These are phyloP conservation scores for Geosmithia flava DNA, from an alignment of 2,329 filamentous ascomycete species.

Conservation along the genomic window DNA sequence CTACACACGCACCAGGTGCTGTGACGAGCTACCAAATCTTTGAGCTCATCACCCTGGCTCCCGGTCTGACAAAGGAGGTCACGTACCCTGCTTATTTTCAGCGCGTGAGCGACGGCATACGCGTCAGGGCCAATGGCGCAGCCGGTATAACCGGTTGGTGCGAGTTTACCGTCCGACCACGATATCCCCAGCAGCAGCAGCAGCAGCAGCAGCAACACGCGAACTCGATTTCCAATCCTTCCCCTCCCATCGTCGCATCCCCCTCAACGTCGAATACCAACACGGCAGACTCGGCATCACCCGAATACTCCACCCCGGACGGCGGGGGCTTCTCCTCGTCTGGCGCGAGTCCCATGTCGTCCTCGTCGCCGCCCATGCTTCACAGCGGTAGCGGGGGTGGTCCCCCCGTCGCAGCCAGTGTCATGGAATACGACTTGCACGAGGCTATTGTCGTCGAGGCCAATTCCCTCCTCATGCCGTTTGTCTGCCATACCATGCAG, in stretches of 20 bases:
- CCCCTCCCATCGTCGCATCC: slow-evolving; percentile 11
- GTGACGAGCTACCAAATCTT: slow-evolving; percentile 19
- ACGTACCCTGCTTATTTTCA: slow-evolving; percentile 30
- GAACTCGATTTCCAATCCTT: no score
- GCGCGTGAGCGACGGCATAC: slow-evolving; percentile 23
- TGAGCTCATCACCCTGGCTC: slow-evolving; percentile 21
- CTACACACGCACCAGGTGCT: slow-evolving; percentile 17
- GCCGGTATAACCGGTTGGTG: slow-evolving; percentile 29
- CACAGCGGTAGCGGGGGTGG: no score
- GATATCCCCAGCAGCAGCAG: no score
- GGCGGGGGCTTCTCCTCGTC: slow-evolving; percentile 3
- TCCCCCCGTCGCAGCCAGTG: background rate
- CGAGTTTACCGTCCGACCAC: slow-evolving; percentile 16
- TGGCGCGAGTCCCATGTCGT: slow-evolving; percentile 1
- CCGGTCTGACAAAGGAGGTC: slow-evolving; percentile 26
- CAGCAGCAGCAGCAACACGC: slow-evolving; percentile 3
- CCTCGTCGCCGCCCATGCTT: background rate
- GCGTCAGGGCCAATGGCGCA: slow-evolving; percentile 28
- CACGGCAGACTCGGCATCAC: background rate
- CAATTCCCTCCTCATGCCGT: slow-evolving; percentile 21
- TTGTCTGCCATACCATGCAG: slow-evolving; percentile 16
- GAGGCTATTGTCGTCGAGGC: slow-evolving; percentile 19
- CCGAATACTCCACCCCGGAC: background rate
- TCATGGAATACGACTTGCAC: slow-evolving; percentile 17
- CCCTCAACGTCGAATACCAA: slow-evolving; percentile 13